Percentiles rank a stretch among this genome's conserved stretches.
Evolutionary conservation across 768 basidiomycete genomes (phyloP).

Genomic region (Cubamyces lactineus): DNA sequence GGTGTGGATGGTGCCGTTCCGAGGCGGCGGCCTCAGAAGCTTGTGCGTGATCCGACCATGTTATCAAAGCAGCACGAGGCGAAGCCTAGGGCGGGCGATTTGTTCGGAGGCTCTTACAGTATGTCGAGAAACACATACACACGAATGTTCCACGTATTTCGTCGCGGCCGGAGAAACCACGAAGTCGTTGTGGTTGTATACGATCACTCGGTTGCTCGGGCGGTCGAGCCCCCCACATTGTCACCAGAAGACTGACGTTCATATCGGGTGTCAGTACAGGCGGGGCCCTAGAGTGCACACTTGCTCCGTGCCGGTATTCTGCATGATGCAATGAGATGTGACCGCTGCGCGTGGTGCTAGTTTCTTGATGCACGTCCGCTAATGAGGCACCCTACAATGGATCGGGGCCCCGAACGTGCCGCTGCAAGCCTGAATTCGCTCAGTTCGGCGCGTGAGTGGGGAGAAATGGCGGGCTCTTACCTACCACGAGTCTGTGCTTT

Average conservation of each 20-base stretch:
- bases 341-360: background rate
- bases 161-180: too few relatives aligned
- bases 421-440: too few relatives aligned
- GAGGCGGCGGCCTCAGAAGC: background rate
- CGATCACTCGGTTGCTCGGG: background rate
- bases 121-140: background rate
- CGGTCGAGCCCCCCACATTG: too few relatives aligned
- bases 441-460: background rate
- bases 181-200: too few relatives aligned
- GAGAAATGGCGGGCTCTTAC: background rate
- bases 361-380: background rate
- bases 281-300: background rate
- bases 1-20: background rate
- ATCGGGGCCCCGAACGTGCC: background rate
- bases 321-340: background rate
- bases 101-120: conserved; percentile 7
- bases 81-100: conserved; percentile 5
- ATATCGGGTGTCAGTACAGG: background rate
- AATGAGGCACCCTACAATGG: conserved; percentile 1
- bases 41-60: background rate
- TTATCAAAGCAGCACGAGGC: conserved; percentile 9
- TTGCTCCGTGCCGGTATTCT: background rate
- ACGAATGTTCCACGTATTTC: too few relatives aligned
- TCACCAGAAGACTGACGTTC: too few relatives aligned
- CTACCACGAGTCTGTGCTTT: background rate